phyloP scores from a whole-genome alignment of 2,329 filamentous ascomycete genomes.

The Fusarium ambrosium region DNA sequence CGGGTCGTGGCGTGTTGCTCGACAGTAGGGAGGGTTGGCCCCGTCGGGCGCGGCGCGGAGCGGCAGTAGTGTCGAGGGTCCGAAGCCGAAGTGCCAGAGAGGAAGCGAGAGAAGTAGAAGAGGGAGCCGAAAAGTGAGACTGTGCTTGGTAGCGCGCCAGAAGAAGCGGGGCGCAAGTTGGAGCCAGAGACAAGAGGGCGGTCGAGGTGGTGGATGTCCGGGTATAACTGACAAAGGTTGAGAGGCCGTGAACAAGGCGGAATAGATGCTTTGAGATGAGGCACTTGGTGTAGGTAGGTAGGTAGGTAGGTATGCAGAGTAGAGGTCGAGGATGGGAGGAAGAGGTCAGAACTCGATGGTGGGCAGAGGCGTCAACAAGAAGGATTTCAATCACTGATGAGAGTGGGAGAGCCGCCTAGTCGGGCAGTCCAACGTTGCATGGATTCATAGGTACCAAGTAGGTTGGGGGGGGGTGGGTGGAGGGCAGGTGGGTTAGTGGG shows the following conservation, averaged over 20 bases:
- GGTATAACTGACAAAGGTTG: background rate
- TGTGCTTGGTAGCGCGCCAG: conserved; percentile 42
- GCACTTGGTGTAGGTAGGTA: conserved; percentile 19
- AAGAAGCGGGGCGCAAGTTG: conserved; percentile 35
- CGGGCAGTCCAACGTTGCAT: conserved; percentile 49
- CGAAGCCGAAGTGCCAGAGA: conserved; percentile 29
- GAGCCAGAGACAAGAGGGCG: conserved; percentile 24
- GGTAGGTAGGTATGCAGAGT: conserved; percentile 25
- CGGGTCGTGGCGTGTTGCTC: conserved; percentile 42
- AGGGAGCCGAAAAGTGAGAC: conserved; percentile 48
- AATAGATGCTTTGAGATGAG: conserved; percentile 12
- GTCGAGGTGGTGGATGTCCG: conserved; percentile 23
- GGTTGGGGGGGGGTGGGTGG: conserved; percentile 9
- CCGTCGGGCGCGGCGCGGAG: conserved; percentile 43
- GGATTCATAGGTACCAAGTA: conserved; percentile 13
- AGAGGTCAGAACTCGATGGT: conserved; percentile 34
- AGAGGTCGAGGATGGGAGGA: conserved; percentile 21
- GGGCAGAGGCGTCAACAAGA: conserved; percentile 45
- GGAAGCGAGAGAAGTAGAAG: conserved; percentile 40
- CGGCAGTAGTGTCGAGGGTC: conserved; percentile 26
- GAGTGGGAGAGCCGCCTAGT: conserved; percentile 34
- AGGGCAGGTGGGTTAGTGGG: conserved; percentile 40
- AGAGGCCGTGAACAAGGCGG: background rate
- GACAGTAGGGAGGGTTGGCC: conserved; percentile 40
- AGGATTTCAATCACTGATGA: conserved; percentile 36